These are phyloP conservation scores for Bruguiera parviflora DNA, from an alignment of 345 rosid genomes.

Conservation along the genomic window DNA sequence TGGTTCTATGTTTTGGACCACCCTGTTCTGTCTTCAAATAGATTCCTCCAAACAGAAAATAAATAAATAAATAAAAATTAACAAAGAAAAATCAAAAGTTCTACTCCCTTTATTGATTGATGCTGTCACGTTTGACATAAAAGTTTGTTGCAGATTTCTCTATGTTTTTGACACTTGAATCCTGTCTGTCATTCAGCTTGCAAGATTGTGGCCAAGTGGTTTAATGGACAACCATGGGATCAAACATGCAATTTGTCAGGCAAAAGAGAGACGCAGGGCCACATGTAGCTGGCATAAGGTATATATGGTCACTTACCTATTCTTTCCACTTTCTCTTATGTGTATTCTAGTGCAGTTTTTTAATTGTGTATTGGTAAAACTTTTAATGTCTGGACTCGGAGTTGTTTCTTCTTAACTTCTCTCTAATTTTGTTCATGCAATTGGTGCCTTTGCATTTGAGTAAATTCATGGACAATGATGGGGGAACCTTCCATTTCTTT, in stretches of 20 bases:
- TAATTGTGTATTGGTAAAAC: too few species aligned
- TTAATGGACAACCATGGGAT: conserved; percentile 88
- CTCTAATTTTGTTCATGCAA: too few species aligned
- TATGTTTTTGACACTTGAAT: conserved; percentile 25
- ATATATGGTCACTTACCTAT: neutral
- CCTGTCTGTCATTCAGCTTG: conserved; percentile 55
- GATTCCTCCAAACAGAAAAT: neutral
- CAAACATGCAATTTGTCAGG: conserved; percentile 76
- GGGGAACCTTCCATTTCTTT: neutral
- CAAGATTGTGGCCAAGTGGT: conserved; percentile 80
- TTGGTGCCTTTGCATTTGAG: too few species aligned
- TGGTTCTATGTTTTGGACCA: neutral
- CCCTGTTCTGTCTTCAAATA: neutral
- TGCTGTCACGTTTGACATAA: too few species aligned
- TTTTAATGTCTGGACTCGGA: too few species aligned
- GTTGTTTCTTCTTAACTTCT: too few species aligned
- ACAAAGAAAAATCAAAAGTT: neutral
- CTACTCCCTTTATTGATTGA: too few species aligned
- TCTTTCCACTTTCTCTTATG: neutral
- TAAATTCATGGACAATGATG: neutral
- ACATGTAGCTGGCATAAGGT: conserved; percentile 28
- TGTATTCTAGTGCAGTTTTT: too few species aligned
- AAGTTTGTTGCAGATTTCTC: conserved; percentile 3
- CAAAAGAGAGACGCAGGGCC: conserved; percentile 70
- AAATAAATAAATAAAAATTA: too few species aligned